These are phyloP conservation scores for Sphenostylis stenocarpa DNA, from an alignment of 306 rosid genomes.

Conservation along the genomic window DNA sequence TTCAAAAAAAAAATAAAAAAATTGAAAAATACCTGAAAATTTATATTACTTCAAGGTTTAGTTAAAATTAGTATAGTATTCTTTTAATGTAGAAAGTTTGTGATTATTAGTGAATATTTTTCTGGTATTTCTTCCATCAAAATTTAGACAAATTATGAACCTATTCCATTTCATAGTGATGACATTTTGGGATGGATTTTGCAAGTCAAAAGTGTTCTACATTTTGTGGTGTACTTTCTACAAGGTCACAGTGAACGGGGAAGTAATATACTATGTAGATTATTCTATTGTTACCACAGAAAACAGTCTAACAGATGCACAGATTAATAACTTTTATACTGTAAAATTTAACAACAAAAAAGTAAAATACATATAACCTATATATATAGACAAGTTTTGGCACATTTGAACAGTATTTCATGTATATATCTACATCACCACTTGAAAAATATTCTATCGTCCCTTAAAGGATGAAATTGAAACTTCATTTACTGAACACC, in stretches of 20 bases:
- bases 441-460: neutral
- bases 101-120: too few relatives aligned
- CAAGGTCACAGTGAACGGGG: neutral
- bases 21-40: too few relatives aligned
- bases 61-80: too few relatives aligned
- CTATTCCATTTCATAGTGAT: neutral
- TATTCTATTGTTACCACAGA: neutral
- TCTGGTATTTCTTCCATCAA: too few relatives aligned
- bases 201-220: neutral
- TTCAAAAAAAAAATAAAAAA: too few relatives aligned
- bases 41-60: too few relatives aligned
- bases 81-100: too few relatives aligned
- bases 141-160: constrained; percentile 1
- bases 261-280: neutral
- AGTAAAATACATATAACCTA: neutral
- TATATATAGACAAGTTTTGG: neutral
- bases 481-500: constrained; percentile 6
- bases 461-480: neutral
- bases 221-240: neutral
- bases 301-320: neutral
- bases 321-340: neutral
- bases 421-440: neutral
- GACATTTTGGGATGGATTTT: neutral
- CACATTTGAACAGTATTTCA: neutral
- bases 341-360: neutral